phyloP scores from a whole-genome alignment of 1,139 yeast genomes.

The Taphrina betulina region DNA sequence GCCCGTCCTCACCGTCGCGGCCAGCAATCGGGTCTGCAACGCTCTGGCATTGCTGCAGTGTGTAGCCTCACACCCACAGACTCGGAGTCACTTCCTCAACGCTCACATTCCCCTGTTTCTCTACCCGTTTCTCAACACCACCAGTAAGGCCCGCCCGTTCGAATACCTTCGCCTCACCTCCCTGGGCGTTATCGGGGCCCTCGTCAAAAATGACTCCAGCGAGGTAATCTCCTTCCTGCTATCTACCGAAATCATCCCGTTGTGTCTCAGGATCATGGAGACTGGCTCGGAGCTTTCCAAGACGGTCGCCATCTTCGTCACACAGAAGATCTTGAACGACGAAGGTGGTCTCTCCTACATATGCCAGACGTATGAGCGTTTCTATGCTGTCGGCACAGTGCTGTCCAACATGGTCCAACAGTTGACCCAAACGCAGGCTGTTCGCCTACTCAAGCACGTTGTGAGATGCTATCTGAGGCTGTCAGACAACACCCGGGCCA shows the following conservation, averaged over 20 bases:
- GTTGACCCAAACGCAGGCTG: slow-evolving; percentile 65
- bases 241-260: slow-evolving; percentile 91
- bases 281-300: slow-evolving; percentile 89
- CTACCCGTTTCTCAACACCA: slow-evolving; percentile 90
- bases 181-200: slow-evolving; percentile 93
- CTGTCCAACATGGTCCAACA: slow-evolving; percentile 87
- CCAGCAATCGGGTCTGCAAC: slow-evolving; percentile 93
- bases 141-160: slow-evolving; percentile 86
- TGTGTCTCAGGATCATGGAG: slow-evolving; percentile 93
- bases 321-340: slow-evolving; percentile 86
- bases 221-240: slow-evolving; percentile 88
- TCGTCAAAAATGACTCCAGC: slow-evolving; percentile 92
- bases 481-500: slow-evolving; percentile 85
- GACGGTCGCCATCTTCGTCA: slow-evolving; percentile 92
- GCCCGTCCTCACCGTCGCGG: slow-evolving; percentile 76
- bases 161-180: slow-evolving; percentile 90
- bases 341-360: slow-evolving; percentile 88
- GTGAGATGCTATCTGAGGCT: slow-evolving; percentile 89
- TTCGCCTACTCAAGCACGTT: slow-evolving; percentile 85
- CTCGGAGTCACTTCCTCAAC: slow-evolving; percentile 75
- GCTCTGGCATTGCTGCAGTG: slow-evolving; percentile 93
- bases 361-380: slow-evolving; percentile 92
- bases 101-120: slow-evolving; percentile 91
- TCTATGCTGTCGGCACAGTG: slow-evolving; percentile 89
- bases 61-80: slow-evolving; percentile 91